phyloP scores from a whole-genome alignment of 2,329 filamentous ascomycete genomes.

The Trichoderma pleuroti region DNA sequence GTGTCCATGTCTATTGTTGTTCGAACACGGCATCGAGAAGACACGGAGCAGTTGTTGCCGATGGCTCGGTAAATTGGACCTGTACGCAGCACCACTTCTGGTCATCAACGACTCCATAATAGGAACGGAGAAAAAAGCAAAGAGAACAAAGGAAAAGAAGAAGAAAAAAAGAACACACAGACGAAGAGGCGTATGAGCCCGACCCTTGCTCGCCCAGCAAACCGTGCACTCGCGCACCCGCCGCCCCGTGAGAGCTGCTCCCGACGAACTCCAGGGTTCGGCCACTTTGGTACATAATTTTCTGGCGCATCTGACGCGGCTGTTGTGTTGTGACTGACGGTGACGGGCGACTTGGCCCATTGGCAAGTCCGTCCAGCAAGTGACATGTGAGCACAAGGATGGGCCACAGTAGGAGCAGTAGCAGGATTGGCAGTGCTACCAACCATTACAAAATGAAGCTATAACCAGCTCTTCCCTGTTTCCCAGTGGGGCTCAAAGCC shows the following conservation, averaged over 20 bases:
- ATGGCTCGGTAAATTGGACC: not conserved
- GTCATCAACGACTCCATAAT: slow-evolving; percentile 10
- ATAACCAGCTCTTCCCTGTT: not conserved
- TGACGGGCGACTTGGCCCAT: not conserved
- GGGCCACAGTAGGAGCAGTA: too few relatives aligned
- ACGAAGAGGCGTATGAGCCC: not conserved
- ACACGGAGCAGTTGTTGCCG: not conserved
- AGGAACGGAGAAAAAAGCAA: not conserved
- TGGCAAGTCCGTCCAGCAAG: not conserved
- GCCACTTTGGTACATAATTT: not conserved
- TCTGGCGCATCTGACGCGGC: not conserved
- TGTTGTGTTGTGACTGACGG: not conserved
- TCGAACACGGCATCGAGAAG: not conserved
- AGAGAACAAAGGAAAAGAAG: not conserved
- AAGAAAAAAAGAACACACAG: not conserved
- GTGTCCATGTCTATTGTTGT: not conserved
- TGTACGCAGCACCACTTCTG: not conserved
- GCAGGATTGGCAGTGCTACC: not conserved
- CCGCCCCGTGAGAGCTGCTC: not conserved
- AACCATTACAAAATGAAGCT: not conserved
- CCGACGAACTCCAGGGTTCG: not conserved
- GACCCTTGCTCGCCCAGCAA: slow-evolving; percentile 5
- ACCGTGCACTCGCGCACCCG: not conserved
- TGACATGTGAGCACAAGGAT: not conserved
- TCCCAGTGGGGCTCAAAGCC: not conserved